Evolutionary conservation across 257 asterid species (phyloP).

Genomic region (Rhazya stricta): DNA sequence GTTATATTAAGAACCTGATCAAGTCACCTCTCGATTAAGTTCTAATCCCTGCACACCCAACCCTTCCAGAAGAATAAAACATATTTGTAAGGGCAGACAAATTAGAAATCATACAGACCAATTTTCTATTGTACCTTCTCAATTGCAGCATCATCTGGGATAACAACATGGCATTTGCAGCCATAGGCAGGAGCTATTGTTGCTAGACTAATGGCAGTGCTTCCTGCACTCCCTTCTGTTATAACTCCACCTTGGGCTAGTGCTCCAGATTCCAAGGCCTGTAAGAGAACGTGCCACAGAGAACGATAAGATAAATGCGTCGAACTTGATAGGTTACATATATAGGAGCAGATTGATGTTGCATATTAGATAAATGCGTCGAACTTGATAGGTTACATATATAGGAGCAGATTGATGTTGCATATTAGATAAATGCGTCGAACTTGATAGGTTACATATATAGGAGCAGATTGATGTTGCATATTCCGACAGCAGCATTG

Average conservation of each 20-base stretch:
- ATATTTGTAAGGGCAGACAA: neutral
- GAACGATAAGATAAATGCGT: neutral
- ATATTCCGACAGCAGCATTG: neutral
- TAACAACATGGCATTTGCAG: slow-evolving; percentile 91
- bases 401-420: neutral
- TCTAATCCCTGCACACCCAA: neutral
- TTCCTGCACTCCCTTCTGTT: slow-evolving; percentile 98
- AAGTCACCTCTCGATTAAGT: neutral
- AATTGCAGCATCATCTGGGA: slow-evolving; percentile 94
- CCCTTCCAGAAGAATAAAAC: neutral
- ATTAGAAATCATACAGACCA: neutral
- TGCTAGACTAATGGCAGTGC: slow-evolving; percentile 96
- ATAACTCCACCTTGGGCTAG: slow-evolving; percentile 81
- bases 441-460: neutral
- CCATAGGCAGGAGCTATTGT: slow-evolving; percentile 95
- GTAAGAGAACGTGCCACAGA: neutral
- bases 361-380: neutral
- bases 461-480: neutral
- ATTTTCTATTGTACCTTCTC: slow-evolving; percentile 52
- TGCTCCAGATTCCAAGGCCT: slow-evolving; percentile 83
- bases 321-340: neutral
- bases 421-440: neutral
- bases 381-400: neutral
- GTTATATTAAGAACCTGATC: neutral
- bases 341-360: neutral